Base-by-base conservation (phyloP, 352 stramenopile genomes). In the Pythium pyrilobum region DNA sequence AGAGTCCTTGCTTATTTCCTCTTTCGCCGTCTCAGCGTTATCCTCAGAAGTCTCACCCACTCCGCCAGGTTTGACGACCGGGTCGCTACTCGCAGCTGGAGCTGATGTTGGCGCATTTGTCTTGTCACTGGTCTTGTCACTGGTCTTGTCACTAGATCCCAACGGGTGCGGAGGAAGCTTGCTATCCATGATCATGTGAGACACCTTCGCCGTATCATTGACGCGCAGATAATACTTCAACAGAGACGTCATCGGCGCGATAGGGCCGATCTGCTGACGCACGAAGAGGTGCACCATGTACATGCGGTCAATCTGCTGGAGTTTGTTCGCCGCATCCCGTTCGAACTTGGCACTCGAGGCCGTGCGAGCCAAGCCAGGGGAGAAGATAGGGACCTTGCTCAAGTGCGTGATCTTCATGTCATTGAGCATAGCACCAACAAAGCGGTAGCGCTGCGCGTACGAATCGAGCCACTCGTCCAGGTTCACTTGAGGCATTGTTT, bases 281-380 rank as follows among this genome's bases (percentile, higher is more conserved):
- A 83, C 69, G 56, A 84, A 74, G 16, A 64, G 32, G 12, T 56
- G 51, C 13, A 87, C n/a, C 27, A 56, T 62, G 18, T 67, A 80
- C 72, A 93, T 81, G 5, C 71, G 72, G 23, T 93, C 83, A 20
- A 92, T 80, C 50, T 92, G 81, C 41, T 85, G 67, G 18, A 93
- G 47, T 36, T 76, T 84, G 16, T 46, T 36, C 11, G 54, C 61
- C 1, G 74, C 69, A 0, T 72, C 67, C 27, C 81, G 80, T 48
- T 84, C 68, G 25, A 45, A 52, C 63, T 71, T 65, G 2, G 21
- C 11, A 36, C 34, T 62, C 8, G 21, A 12, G 1, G 54, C 49
- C 1, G 33, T 53, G 6, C 25, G 54, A 37, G 18, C 7, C 1
- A 66, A 31, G 7, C 36, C 37, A 4, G 38, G 24, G 2, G 42